Evolutionary conservation across 2,329 filamentous ascomycete genomes (phyloP).

Genomic region (Aspergillus costaricaensis): DNA sequence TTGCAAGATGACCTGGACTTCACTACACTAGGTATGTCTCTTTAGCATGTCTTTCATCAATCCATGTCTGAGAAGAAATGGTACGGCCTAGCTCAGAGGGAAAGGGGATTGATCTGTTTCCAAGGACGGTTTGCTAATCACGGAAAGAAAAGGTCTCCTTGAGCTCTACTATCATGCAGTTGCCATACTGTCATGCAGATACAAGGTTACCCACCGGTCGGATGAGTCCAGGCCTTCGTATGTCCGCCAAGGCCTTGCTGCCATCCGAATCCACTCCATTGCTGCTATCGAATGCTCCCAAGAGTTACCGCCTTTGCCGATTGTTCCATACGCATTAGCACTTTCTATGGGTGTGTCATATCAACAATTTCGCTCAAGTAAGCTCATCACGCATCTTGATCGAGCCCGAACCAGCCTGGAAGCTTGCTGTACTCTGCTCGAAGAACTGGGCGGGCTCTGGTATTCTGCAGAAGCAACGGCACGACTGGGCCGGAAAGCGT

Average conservation of each 20-base stretch:
- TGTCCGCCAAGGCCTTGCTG: constrained; percentile 56
- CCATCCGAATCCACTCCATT: constrained; percentile 57
- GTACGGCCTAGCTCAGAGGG: background rate
- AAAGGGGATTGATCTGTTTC: background rate
- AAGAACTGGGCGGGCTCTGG: constrained; percentile 39
- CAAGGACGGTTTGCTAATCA: constrained; percentile 1
- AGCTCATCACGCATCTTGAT: constrained; percentile 43
- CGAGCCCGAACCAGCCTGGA: constrained; percentile 40
- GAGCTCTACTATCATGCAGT: constrained; percentile 61
- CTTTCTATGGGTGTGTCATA: constrained; percentile 60
- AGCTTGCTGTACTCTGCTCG: constrained; percentile 39
- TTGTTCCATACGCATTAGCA: constrained; percentile 58
- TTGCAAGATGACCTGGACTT: constrained; percentile 30
- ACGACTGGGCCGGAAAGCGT: constrained; percentile 40
- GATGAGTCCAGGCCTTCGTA: constrained; percentile 54
- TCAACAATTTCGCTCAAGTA: constrained; percentile 57
- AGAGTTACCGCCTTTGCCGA: constrained; percentile 54
- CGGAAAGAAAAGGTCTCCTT: constrained; percentile 44
- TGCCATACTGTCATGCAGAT: constrained; percentile 59
- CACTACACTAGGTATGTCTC: constrained; percentile 30
- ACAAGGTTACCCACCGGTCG: constrained; percentile 35
- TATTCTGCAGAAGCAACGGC: constrained; percentile 47
- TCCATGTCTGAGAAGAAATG: background rate
- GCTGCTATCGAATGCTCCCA: constrained; percentile 50
- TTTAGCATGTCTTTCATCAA: background rate